These are phyloP conservation scores for Vanilla planifolia DNA, from an alignment of 106 monocot genomes.

Conservation along the genomic window DNA sequence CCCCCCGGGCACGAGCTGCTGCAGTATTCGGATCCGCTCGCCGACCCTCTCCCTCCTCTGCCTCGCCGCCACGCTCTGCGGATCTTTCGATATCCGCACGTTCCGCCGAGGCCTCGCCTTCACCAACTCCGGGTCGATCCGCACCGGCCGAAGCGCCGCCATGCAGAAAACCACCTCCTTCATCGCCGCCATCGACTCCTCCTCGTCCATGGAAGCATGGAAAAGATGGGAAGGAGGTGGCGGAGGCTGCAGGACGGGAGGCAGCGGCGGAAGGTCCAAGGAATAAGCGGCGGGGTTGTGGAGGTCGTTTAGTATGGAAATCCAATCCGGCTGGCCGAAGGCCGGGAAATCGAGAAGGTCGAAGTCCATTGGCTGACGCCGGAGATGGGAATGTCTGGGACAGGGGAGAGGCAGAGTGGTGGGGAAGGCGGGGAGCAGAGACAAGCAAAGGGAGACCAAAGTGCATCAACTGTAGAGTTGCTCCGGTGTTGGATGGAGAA, in stretches of 20 bases:
- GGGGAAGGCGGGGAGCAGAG: no score
- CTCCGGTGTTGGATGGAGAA: no score
- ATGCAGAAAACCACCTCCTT: conserved; percentile 11
- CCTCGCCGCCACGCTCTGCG: conserved; percentile 48
- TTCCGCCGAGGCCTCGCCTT: conserved; percentile 7
- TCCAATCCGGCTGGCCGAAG: background rate
- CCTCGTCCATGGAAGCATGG: background rate
- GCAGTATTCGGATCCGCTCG: conserved; percentile 33
- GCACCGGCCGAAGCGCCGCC: conserved; percentile 11
- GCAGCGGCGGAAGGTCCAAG: background rate
- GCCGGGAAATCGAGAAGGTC: background rate
- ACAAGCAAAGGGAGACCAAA: no score
- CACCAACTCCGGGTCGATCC: conserved; percentile 2
- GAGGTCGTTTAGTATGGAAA: background rate
- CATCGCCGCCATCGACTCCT: background rate
- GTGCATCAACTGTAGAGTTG: no score
- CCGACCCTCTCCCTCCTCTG: conserved; percentile 37
- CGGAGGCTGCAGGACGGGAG: background rate
- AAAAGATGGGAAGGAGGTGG: background rate
- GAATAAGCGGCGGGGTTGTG: background rate
- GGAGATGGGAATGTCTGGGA: no score
- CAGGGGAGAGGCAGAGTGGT: no score
- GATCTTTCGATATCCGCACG: conserved; percentile 13
- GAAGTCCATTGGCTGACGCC: conserved; percentile 8
- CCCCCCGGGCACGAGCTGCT: conserved; percentile 37